A percentile compares a stretch with the other conserved stretches of the same genome.
phyloP scores from a whole-genome alignment of 2,329 filamentous ascomycete species.

The Phyllosticta capitalensis region DNA sequence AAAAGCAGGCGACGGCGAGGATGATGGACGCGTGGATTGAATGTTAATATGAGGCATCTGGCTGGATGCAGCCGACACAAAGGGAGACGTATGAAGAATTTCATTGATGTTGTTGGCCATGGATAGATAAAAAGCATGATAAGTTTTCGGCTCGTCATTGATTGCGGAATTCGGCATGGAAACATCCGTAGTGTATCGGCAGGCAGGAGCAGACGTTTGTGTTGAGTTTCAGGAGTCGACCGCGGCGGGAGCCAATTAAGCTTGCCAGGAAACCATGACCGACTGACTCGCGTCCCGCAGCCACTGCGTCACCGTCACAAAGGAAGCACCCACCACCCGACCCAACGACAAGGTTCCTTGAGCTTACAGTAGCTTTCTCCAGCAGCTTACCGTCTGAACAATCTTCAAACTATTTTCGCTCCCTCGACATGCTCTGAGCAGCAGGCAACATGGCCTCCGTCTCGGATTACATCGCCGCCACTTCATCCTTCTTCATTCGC shows the following conservation, averaged over 20 bases:
- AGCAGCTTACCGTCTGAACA: neutral
- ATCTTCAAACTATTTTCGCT: neutral
- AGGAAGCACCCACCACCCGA: too few species aligned
- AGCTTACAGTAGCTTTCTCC: neutral
- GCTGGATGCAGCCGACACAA: too few species aligned
- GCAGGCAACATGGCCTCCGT: constrained; percentile 23
- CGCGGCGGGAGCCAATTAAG: neutral
- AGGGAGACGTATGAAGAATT: neutral
- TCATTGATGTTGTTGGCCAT: neutral
- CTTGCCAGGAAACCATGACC: neutral
- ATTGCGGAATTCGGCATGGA: neutral
- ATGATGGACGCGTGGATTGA: neutral
- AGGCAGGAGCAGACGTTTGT: neutral
- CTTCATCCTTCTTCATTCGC: constrained; percentile 43
- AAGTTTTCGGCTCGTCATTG: neutral
- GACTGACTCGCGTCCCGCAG: neutral
- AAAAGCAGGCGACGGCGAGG: neutral
- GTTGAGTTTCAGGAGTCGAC: neutral
- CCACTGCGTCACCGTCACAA: neutral
- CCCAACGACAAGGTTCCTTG: too few species aligned
- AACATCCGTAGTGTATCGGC: neutral
- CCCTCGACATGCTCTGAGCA: constrained; percentile 3
- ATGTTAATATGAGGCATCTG: neutral
- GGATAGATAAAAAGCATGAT: neutral
- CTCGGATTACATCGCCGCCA: constrained; percentile 25